These are phyloP conservation scores for Dichotomocladium elegans DNA, from an alignment of 371 early-diverging fungal genomes.

Conservation along the genomic window DNA sequence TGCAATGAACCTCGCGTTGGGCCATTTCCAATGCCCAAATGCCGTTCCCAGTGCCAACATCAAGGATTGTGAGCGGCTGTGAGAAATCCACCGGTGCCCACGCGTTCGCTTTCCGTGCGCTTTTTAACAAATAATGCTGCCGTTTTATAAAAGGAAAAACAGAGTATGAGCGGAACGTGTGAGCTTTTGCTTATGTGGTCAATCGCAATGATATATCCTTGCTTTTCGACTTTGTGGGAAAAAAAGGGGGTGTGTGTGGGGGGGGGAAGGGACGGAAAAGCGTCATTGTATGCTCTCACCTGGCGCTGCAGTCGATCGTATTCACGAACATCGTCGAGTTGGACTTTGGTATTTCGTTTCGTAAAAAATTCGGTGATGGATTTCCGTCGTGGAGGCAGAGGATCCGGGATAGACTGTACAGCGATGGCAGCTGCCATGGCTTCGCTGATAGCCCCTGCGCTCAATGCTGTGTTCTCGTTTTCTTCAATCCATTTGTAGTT, in stretches of 20 bases:
- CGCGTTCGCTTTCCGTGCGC: slow-evolving; percentile 36
- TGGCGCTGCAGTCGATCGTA: slow-evolving; percentile 40
- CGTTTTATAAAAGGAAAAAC: too few relatives aligned
- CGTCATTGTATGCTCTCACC: slow-evolving; percentile 10
- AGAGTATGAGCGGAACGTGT: too few relatives aligned
- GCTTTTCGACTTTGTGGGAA: too few relatives aligned
- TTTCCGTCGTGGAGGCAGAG: slow-evolving; percentile 31
- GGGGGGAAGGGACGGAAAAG: too few relatives aligned
- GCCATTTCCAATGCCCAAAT: slow-evolving; percentile 66
- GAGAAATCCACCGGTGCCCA: slow-evolving; percentile 35
- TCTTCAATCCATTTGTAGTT: slow-evolving; percentile 46
- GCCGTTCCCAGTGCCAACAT: slow-evolving; percentile 50
- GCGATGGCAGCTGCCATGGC: slow-evolving; percentile 17
- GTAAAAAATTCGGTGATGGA: slow-evolving; percentile 47
- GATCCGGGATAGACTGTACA: slow-evolving; percentile 1
- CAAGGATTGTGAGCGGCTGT: slow-evolving; percentile 39
- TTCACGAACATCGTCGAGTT: slow-evolving; percentile 35
- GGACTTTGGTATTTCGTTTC: slow-evolving; percentile 25
- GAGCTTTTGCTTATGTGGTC: too few relatives aligned
- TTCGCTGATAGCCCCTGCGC: slow-evolving; percentile 16
- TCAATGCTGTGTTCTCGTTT: slow-evolving; percentile 19
- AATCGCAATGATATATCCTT: too few relatives aligned
- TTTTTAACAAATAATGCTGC: slow-evolving; percentile 47
- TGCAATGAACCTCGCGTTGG: slow-evolving; percentile 33
- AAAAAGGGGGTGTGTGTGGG: too few relatives aligned